These are phyloP conservation scores for Scedosporium apiospermum DNA, from an alignment of 2,329 filamentous ascomycete species.

Conservation along the genomic window DNA sequence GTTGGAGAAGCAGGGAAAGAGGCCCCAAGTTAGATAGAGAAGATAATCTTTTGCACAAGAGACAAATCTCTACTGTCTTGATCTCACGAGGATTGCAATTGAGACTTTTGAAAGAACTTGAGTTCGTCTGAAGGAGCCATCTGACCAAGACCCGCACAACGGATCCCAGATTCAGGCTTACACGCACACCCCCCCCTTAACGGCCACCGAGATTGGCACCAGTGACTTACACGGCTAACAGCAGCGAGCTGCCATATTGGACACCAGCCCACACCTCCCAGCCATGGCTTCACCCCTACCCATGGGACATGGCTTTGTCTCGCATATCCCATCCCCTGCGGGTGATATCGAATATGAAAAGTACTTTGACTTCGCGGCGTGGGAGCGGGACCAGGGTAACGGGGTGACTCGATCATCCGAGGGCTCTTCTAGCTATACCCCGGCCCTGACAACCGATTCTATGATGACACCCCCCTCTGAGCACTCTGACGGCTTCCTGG, in stretches of 20 bases:
- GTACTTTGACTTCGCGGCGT: conserved; percentile 6
- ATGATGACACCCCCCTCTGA: conserved; percentile 4
- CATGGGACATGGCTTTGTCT: conserved; percentile 1
- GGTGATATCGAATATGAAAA: conserved; percentile 4
- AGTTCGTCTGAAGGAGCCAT: neutral
- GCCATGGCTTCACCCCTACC: conserved; percentile 6
- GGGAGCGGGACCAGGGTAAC: conserved; percentile 5
- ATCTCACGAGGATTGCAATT: conserved; percentile 6
- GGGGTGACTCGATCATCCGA: conserved; percentile 5
- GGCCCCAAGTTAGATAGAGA: conserved; percentile 1
- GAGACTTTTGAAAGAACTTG: conserved; percentile 1
- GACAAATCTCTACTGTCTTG: neutral
- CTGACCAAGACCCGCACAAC: conserved; percentile 4
- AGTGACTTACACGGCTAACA: conserved; percentile 7
- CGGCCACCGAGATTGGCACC: neutral
- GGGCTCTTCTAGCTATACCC: conserved; percentile 5
- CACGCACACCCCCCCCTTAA: conserved; percentile 5
- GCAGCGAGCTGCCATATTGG: conserved; percentile 4
- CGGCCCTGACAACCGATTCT: conserved; percentile 4
- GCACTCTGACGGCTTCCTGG: neutral
- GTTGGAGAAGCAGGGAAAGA: neutral
- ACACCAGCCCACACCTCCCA: conserved; percentile 1
- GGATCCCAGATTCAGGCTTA: neutral
- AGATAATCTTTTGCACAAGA: conserved; percentile 4
- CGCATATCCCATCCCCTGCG: conserved; percentile 5